A percentile compares a stretch with the other conserved stretches of the same genome.
These are phyloP conservation scores for Phytophthora colocasiae DNA, from an alignment of 352 stramenopile genomes.

Conservation along the genomic window DNA sequence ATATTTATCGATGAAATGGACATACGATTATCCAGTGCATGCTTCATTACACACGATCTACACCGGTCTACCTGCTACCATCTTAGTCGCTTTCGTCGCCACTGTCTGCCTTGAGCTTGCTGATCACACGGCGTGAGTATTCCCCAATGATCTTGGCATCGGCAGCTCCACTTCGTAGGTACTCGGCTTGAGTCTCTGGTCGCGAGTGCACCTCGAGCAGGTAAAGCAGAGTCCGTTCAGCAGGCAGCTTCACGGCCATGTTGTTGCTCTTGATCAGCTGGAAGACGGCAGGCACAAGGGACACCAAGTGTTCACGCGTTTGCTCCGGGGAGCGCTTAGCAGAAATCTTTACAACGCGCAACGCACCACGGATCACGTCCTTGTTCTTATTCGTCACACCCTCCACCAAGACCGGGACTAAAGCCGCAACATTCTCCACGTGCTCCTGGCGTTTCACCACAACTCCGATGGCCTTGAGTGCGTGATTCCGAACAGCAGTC, in stretches of 20 bases:
- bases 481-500: constrained; percentile 60
- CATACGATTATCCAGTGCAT: constrained; percentile 28
- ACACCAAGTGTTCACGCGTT: constrained; percentile 57
- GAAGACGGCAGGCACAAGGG: constrained; percentile 83
- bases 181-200: constrained; percentile 81
- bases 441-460: constrained; percentile 62
- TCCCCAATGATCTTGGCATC: constrained; percentile 89
- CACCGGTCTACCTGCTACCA: constrained; percentile 20
- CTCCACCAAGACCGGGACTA: constrained; percentile 71
- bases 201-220: constrained; percentile 87
- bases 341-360: constrained; percentile 78
- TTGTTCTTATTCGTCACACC: constrained; percentile 81
- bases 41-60: constrained; percentile 6
- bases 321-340: constrained; percentile 71
- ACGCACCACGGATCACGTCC: constrained; percentile 74
- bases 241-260: constrained; percentile 87
- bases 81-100: constrained; percentile 81
- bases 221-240: constrained; percentile 88
- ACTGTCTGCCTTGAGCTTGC: constrained; percentile 88
- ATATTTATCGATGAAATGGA: constrained; percentile 43
- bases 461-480: constrained; percentile 58
- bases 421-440: constrained; percentile 33
- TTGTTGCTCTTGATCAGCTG: constrained; percentile 91
- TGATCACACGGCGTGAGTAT: constrained; percentile 87
- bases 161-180: constrained; percentile 54